Evolutionary conservation across 2,329 filamentous ascomycete genomes (phyloP).

Genomic region (Dactylella cylindrospora): DNA sequence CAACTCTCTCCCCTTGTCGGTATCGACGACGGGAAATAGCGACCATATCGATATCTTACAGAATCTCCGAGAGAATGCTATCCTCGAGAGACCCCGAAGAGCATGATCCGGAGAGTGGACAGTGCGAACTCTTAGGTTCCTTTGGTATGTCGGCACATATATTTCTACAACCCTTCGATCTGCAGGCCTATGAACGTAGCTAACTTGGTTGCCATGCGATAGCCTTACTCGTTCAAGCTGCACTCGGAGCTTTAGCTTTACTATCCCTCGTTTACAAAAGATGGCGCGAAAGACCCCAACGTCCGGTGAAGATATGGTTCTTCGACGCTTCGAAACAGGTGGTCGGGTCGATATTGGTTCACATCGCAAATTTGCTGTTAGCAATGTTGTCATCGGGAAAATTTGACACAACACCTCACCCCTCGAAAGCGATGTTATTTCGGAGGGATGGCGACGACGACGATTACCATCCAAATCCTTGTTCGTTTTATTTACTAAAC

Average conservation of each 20-base stretch:
- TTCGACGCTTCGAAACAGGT: conserved; percentile 98
- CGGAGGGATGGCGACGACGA: conserved; percentile 52
- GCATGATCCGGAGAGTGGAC: conserved; percentile 59
- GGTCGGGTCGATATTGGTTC: conserved; percentile 85
- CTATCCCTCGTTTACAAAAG: conserved; percentile 89
- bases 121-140: conserved; percentile 83
- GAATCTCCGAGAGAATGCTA: conserved; percentile 33
- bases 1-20: too few species aligned
- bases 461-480: conserved; percentile 80
- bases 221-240: conserved; percentile 79
- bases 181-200: background rate
- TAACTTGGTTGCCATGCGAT: background rate
- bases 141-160: conserved; percentile 60
- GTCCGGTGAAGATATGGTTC: conserved; percentile 90
- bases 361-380: conserved; percentile 92
- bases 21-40: too few species aligned
- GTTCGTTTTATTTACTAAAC: conserved; percentile 94
- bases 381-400: conserved; percentile 90
- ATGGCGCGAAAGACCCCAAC: conserved; percentile 85
- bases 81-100: conserved; percentile 21
- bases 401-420: conserved; percentile 66
- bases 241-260: conserved; percentile 78
- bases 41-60: too few species aligned
- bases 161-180: background rate
- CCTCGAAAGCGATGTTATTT: conserved; percentile 52